Evolutionary conservation across 1,284 basidiomycete genomes (phyloP), one percentile per base, ranked within the genome.

Genomic region (Puccinia novopanici): DNA sequence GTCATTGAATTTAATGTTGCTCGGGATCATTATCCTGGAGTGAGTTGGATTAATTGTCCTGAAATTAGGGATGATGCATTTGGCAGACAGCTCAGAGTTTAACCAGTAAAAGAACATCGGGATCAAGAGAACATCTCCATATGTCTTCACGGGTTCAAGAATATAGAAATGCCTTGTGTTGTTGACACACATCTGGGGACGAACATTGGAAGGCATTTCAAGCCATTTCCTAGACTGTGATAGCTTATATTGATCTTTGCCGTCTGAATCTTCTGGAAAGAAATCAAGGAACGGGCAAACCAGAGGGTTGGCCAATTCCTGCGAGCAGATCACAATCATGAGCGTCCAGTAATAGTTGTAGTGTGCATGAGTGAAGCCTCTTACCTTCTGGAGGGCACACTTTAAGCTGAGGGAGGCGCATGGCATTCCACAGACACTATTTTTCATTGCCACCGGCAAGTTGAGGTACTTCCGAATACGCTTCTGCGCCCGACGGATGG

Each of bases 211-310:
- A 22, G 52, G 27, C 19, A 74, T 15, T 13, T 57, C 48, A 24
- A 55, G 52, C 73, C 73, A 75, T 30, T 61, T 75, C n/a, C 61
- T 10, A 2, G 30, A 75, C 61, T 75, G 55, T 3, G 40, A 75
- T 27, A 61, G 55, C 15, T 55, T 55, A 45, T 61, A 45, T 40
- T 59, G 22, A 17, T 37, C 27, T 4, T 34, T 13, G 50, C 37
- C 52, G n/a, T 75, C 19, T 22, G 54, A n/a, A 45, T 42, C 42
- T 22, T 75, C 40, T 17, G 63, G 63, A 40, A 13, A 65, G 34
- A 65, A 65, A n/a, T 65, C 63, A 17, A 65, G 10, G 34, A 40
- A 45, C 27, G 63, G 63, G 22, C 10, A 9, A 40, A 65, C 63
- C 4, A 65, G 40, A 8, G 63, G 63, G 34, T 65, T 65, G 19